Evolutionary conservation across 2,329 filamentous ascomycete genomes (phyloP).

Genomic region (Pseudopyricularia cyperi): DNA sequence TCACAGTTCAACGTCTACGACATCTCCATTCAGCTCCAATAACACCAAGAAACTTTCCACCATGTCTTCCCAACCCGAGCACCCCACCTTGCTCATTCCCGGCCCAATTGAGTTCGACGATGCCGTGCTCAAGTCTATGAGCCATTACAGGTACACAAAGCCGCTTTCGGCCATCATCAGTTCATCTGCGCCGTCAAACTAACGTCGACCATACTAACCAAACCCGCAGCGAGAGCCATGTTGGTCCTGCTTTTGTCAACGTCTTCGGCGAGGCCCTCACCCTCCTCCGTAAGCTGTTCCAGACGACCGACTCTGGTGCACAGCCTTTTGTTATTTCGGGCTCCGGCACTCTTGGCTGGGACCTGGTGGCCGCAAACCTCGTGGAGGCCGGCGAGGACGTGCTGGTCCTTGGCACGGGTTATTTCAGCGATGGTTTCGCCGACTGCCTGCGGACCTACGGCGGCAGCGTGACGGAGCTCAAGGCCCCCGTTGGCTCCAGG

Average conservation of each 20-base stretch:
- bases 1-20: constrained; percentile 16
- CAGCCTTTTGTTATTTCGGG: constrained; percentile 92
- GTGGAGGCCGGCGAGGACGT: constrained; percentile 81
- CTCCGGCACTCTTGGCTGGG: constrained; percentile 93
- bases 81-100: constrained; percentile 77
- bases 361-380: constrained; percentile 87
- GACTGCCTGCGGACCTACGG: constrained; percentile 89
- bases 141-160: constrained; percentile 63
- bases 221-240: constrained; percentile 70
- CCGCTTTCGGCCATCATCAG: no score
- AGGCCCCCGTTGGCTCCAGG: constrained; percentile 75
- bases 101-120: constrained; percentile 98
- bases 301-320: constrained; percentile 66
- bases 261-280: constrained; percentile 82
- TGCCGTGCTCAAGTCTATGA: constrained; percentile 89
- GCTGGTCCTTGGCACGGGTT: constrained; percentile 87
- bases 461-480: constrained; percentile 77
- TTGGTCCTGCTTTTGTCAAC: constrained; percentile 77
- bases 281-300: constrained; percentile 86
- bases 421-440: constrained; percentile 92
- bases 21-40: constrained; percentile 4
- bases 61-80: constrained; percentile 50
- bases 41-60: constrained; percentile 13
- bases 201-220: background rate
- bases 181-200: background rate